phyloP scores from a whole-genome alignment of 805 yeast genomes.

The Metschnikowia colocasiae region DNA sequence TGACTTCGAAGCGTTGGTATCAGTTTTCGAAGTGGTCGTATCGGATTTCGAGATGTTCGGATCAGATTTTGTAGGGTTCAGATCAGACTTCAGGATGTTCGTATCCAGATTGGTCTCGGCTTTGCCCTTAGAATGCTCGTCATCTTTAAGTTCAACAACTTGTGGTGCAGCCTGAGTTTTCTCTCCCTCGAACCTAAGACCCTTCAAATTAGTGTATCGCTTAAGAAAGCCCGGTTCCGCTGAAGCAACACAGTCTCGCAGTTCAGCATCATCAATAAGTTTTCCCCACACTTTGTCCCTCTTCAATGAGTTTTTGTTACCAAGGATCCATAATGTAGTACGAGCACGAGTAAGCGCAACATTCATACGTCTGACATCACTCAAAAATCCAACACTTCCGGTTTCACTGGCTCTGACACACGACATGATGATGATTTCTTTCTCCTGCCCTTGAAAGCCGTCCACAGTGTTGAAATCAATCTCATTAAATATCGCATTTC shows the following conservation, averaged over 20 bases:
- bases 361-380: slow-evolving; percentile 92
- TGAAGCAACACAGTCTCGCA: slow-evolving; percentile 35
- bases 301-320: slow-evolving; percentile 63
- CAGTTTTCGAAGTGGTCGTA: too few relatives aligned
- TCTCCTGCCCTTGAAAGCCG: slow-evolving; percentile 98
- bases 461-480: slow-evolving; percentile 93
- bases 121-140: background rate
- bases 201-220: slow-evolving; percentile 1
- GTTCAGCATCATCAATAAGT: slow-evolving; percentile 61
- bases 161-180: background rate
- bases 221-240: slow-evolving; percentile 38
- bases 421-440: slow-evolving; percentile 87
- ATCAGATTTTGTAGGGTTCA: background rate
- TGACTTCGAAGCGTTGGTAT: too few relatives aligned
- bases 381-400: slow-evolving; percentile 77
- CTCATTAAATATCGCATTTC: slow-evolving; percentile 55
- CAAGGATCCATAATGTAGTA: slow-evolving; percentile 88
- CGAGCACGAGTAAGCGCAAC: slow-evolving; percentile 95
- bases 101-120: background rate
- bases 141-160: background rate
- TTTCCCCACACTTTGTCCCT: slow-evolving; percentile 71
- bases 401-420: slow-evolving; percentile 86
- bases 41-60: too few relatives aligned
- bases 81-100: background rate
- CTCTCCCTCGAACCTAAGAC: background rate